phyloP scores from a whole-genome alignment of 2,329 filamentous ascomycete genomes.

The Epichloe uncinata region DNA sequence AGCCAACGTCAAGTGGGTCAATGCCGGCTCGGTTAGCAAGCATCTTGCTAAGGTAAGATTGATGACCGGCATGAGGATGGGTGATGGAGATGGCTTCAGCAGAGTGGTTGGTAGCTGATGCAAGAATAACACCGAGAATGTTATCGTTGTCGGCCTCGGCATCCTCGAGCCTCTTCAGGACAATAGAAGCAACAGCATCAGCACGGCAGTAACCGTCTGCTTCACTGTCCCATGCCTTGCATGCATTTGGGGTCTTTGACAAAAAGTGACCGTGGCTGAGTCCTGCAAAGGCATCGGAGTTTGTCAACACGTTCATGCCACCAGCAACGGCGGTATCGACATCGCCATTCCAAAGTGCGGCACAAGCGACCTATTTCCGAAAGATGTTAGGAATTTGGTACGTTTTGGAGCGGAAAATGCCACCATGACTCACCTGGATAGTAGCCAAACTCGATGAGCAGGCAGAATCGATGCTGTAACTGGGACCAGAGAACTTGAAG shows the following conservation, averaged over 20 bases:
- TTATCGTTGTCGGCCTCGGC: slow-evolving; percentile 64
- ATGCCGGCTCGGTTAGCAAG: slow-evolving; percentile 60
- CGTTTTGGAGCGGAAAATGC: too few species aligned
- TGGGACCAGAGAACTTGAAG: slow-evolving; percentile 64
- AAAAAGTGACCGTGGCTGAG: slow-evolving; percentile 3
- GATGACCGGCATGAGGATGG: slow-evolving; percentile 65
- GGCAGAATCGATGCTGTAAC: slow-evolving; percentile 60
- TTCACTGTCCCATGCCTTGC: too few species aligned
- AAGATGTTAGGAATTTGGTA: too few species aligned
- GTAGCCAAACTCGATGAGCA: slow-evolving; percentile 64
- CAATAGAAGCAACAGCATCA: slow-evolving; percentile 60
- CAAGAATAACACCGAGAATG: slow-evolving; percentile 63
- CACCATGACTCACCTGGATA: slow-evolving; percentile 11
- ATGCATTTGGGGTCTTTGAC: neutral
- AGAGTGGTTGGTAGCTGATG: slow-evolving; percentile 67
- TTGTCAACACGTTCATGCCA: slow-evolving; percentile 8
- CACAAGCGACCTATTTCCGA: slow-evolving; percentile 13
- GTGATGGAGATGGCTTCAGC: slow-evolving; percentile 74
- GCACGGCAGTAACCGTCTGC: slow-evolving; percentile 76
- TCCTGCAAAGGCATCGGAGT: slow-evolving; percentile 1
- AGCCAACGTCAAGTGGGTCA: slow-evolving; percentile 63
- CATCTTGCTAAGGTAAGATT: slow-evolving; percentile 47
- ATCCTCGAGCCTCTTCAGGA: slow-evolving; percentile 69
- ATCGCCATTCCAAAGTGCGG: slow-evolving; percentile 4
- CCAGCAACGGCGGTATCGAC: slow-evolving; percentile 3